phyloP scores from a whole-genome alignment of 345 rosid species.

The Kernera saxatilis region DNA sequence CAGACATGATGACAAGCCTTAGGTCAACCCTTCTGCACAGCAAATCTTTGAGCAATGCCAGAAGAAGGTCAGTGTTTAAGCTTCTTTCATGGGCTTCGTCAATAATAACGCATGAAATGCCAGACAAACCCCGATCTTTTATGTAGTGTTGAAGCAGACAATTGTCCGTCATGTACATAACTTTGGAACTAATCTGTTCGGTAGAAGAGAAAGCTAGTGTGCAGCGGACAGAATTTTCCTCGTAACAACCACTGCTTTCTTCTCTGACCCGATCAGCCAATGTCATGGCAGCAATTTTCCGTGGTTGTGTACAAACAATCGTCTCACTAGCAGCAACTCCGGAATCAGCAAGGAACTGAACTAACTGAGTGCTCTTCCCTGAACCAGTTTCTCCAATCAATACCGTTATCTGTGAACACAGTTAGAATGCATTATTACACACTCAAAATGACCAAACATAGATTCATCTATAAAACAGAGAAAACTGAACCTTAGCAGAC shows the following conservation, averaged over 20 bases:
- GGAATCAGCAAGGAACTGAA: slow-evolving; percentile 88
- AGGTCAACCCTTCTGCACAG: slow-evolving; percentile 49
- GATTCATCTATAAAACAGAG: not conserved
- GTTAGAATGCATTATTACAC: not conserved
- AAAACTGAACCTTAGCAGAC: not conserved
- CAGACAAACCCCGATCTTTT: slow-evolving; percentile 59
- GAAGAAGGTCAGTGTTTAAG: slow-evolving; percentile 83
- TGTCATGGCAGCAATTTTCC: slow-evolving; percentile 79
- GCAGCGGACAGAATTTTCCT: slow-evolving; percentile 44
- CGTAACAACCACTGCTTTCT: slow-evolving; percentile 70
- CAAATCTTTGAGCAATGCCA: slow-evolving; percentile 65
- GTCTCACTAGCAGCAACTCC: slow-evolving; percentile 52
- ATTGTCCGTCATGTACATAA: slow-evolving; percentile 78
- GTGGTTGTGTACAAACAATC: slow-evolving; percentile 82
- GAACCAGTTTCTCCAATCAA: slow-evolving; percentile 96
- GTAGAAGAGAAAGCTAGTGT: slow-evolving; percentile 55
- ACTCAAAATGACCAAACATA: not conserved
- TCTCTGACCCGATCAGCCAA: slow-evolving; percentile 68
- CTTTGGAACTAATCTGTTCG: slow-evolving; percentile 50
- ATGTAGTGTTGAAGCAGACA: slow-evolving; percentile 72
- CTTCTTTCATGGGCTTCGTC: slow-evolving; percentile 99
- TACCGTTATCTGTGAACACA: slow-evolving; percentile 49
- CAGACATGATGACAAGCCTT: slow-evolving; percentile 90
- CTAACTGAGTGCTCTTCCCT: slow-evolving; percentile 92
- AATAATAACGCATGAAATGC: slow-evolving; percentile 70